Percentiles rank a stretch among this genome's conserved stretches.
Conservation (phyloP, 345 rosid species). For the Cardamine chenopodiifolia region DNA sequence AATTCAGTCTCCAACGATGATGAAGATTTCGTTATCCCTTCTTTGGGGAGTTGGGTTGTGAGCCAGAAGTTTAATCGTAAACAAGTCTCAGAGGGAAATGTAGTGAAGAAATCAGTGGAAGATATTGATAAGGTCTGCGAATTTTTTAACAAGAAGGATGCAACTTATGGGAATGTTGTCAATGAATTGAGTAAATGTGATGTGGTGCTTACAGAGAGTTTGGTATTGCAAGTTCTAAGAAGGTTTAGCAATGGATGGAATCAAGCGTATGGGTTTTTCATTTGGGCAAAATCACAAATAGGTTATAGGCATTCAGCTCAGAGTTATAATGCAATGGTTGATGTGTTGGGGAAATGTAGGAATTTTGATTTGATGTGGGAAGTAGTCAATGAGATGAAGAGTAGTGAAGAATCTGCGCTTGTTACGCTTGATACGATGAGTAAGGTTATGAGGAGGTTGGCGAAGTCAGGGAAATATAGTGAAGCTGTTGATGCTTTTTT, state of each 20-base stretch:
- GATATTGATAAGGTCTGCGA: conserved; percentile 56
- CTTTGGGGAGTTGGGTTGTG: conserved; percentile 65
- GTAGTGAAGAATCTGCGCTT: conserved; percentile 43
- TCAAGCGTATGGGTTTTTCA: conserved; percentile 67
- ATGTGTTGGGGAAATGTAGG: conserved; percentile 61
- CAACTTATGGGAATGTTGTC: conserved; percentile 46
- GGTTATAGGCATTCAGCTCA: conserved; percentile 58
- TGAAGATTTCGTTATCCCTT: conserved; percentile 79
- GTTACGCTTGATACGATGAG: conserved; percentile 63
- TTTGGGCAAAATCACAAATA: conserved; percentile 77
- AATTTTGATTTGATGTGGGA: conserved; percentile 67
- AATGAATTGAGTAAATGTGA: conserved; percentile 46
- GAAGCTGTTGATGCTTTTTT: conserved; percentile 67
- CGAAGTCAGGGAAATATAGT: conserved; percentile 53
- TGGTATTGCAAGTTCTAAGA: conserved; percentile 59
- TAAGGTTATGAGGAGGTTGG: conserved; percentile 73
- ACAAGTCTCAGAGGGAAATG: conserved; percentile 16
- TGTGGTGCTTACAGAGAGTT: conserved; percentile 45
- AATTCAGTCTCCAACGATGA: conserved; percentile 29
- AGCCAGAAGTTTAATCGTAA: conserved; percentile 32
- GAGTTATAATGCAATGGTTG: conserved; percentile 63
- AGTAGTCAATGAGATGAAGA: conserved; percentile 63
- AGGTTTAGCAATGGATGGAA: conserved; percentile 68
- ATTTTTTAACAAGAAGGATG: conserved; percentile 48
- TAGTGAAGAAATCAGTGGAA: conserved; percentile 29